These are phyloP conservation scores for Posidonia oceanica DNA, from an alignment of 116 monocot species.

Conservation along the genomic window DNA sequence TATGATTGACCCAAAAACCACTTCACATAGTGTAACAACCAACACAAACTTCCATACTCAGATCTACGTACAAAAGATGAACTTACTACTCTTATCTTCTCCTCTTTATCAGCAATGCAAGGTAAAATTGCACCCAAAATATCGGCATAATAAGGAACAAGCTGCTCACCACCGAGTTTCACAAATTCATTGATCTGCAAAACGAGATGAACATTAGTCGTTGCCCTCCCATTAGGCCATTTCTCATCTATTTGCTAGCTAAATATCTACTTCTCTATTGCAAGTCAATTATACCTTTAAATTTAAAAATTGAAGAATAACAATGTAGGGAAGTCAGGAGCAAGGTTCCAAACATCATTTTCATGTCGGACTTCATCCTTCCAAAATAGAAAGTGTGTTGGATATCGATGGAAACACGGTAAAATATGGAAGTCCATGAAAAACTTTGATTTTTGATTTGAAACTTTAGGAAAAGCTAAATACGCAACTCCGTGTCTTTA, in stretches of 20 bases:
- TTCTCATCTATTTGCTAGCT: not conserved
- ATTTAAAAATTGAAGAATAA: not conserved
- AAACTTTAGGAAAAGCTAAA: too few species aligned
- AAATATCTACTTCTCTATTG: not conserved
- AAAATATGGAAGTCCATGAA: too few species aligned
- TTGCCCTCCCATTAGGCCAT: not conserved
- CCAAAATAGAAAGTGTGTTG: too few species aligned
- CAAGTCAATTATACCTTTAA: not conserved
- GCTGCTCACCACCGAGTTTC: conserved; percentile 93
- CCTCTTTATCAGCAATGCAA: conserved; percentile 97
- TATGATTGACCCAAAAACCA: not conserved
- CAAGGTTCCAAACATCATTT: too few species aligned
- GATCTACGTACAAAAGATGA: not conserved
- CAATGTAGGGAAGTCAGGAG: too few species aligned
- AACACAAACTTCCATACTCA: not conserved
- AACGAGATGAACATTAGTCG: not conserved
- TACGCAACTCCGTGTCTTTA: too few species aligned
- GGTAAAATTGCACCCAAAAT: conserved; percentile 95
- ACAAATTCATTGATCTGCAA: conserved; percentile 99
- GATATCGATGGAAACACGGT: too few species aligned
- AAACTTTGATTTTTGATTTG: too few species aligned
- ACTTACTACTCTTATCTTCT: conserved; percentile 87
- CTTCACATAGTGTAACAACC: not conserved
- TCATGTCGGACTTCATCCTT: too few species aligned
- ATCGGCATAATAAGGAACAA: conserved; percentile 95